Conservation (phyloP, 2,329 filamentous ascomycete species). For the Colletotrichum karsti region DNA sequence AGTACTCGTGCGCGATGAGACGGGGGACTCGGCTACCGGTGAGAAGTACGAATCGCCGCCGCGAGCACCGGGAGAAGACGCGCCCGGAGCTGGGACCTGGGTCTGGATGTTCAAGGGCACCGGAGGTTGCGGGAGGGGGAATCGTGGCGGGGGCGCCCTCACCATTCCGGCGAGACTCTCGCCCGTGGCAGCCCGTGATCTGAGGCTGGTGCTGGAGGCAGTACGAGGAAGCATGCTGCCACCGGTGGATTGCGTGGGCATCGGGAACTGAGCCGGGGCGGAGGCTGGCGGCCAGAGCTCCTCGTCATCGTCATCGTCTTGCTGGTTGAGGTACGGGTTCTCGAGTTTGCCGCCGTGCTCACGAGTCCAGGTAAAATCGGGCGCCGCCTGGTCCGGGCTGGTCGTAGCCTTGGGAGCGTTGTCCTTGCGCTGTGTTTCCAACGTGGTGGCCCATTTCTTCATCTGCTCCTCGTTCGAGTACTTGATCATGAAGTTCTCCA, state of each 20-base stretch:
- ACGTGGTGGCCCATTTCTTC: conserved; percentile 87
- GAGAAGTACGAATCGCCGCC: conserved; percentile 93
- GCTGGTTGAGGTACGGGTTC: conserved; percentile 80
- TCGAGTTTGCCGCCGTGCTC: conserved; percentile 72
- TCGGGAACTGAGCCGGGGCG: conserved; percentile 45
- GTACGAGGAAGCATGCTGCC: conserved; percentile 65
- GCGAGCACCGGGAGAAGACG: conserved; percentile 68
- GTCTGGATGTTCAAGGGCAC: conserved; percentile 75
- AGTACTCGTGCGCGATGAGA: conserved; percentile 78
- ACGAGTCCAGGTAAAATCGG: conserved; percentile 84
- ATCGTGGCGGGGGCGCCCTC: conserved; percentile 73
- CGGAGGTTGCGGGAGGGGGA: conserved; percentile 70
- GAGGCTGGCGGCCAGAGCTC: conserved; percentile 49
- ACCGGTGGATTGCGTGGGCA: conserved; percentile 40
- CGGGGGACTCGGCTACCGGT: conserved; percentile 81
- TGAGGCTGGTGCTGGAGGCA: conserved; percentile 77
- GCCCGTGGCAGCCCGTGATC: conserved; percentile 78
- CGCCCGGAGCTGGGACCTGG: conserved; percentile 45
- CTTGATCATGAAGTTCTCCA: conserved; percentile 95
- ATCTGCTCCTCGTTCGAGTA: conserved; percentile 92
- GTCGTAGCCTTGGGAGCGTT: conserved; percentile 58
- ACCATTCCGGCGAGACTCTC: conserved; percentile 70
- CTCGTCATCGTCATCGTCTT: conserved; percentile 70
- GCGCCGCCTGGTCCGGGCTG: conserved; percentile 61
- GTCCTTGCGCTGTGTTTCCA: conserved; percentile 79